These are phyloP conservation scores for Metschnikowia shivogae DNA, from an alignment of 805 yeast species.

Conservation along the genomic window DNA sequence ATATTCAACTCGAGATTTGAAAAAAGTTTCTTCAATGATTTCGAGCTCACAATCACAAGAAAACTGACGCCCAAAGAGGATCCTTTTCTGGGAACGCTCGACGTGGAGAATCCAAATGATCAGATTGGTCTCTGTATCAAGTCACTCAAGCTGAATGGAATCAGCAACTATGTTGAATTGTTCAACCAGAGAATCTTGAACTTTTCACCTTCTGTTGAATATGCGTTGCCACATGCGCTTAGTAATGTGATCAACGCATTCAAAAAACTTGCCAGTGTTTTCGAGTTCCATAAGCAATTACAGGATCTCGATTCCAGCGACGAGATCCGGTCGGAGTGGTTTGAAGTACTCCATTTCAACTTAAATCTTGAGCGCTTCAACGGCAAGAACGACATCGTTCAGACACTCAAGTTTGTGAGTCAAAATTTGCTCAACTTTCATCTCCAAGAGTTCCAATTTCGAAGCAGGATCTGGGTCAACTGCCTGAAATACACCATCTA, in stretches of 20 bases:
- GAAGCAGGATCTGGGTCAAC: constrained; percentile 47
- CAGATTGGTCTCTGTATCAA: constrained; percentile 15
- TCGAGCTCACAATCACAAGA: constrained; percentile 10
- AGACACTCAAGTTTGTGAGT: constrained; percentile 34
- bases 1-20: constrained; percentile 79
- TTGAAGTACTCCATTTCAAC: constrained; percentile 24
- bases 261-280: constrained; percentile 23
- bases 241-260: constrained; percentile 53
- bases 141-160: constrained; percentile 29
- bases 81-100: constrained; percentile 1
- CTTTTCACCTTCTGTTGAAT: constrained; percentile 79
- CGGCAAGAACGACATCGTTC: constrained; percentile 29
- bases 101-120: constrained; percentile 13
- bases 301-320: constrained; percentile 22
- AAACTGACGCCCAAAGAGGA: not conserved
- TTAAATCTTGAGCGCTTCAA: constrained; percentile 27
- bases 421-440: constrained; percentile 40
- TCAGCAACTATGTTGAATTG: constrained; percentile 30
- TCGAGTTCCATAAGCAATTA: constrained; percentile 19
- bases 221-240: constrained; percentile 64
- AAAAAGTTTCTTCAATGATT: constrained; percentile 23
- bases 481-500: constrained; percentile 34
- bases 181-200: constrained; percentile 59
- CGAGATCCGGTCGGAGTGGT: constrained; percentile 25
- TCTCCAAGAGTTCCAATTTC: constrained; percentile 43